Base-by-base conservation (phyloP, 2,329 filamentous ascomycete genomes). In the Penicillium polonicum region DNA sequence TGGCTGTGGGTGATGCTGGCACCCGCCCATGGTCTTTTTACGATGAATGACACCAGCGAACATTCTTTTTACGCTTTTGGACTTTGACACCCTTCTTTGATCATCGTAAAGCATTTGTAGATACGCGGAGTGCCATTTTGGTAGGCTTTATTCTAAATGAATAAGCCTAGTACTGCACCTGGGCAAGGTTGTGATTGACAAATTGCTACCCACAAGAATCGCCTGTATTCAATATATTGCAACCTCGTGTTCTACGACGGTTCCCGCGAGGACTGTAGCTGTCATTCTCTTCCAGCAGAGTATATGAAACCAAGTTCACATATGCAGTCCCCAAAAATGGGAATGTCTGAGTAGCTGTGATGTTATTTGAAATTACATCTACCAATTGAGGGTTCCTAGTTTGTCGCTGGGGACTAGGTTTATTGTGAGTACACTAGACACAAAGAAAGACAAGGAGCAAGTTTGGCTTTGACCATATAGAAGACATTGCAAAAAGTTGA, bases 1-100 rank as follows among this genome's bases (percentile, higher is more conserved):
- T 23, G 43, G 12, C 42, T 29, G 9, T 53, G 21, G 42, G 21
- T 36, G 55, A 33, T 39, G 19, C 55, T 42, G 55, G 49, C 27
- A 41, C 49, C 29, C 29, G 25, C 44, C 42, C 29, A 42, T 17
- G n/a, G 27, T 45, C 29, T 29, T 41, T 56, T 48, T 48, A 57
- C 43, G 55, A 57, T 23, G 55, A 53, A 57, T 52, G 55, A 57
- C 49, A 48, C 49, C 13, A 53, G 49, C 55, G 43, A 52, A 35
- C n/a, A 5, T 35, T 48, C 35, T 44, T 19, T 27, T 19, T 10
- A 38, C 10, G 9, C 9, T 33, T 13, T 27, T 43, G 1, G 8
- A 23, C 13, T 33, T 33, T 25, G 12, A 6, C 15, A 35, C 15
- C 8, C 6, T 35, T 46, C 19, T 48, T 33, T 13, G 15, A 13